Evolutionary conservation across 257 asterid species (phyloP).

Genomic region (Cruciata laevipes): DNA sequence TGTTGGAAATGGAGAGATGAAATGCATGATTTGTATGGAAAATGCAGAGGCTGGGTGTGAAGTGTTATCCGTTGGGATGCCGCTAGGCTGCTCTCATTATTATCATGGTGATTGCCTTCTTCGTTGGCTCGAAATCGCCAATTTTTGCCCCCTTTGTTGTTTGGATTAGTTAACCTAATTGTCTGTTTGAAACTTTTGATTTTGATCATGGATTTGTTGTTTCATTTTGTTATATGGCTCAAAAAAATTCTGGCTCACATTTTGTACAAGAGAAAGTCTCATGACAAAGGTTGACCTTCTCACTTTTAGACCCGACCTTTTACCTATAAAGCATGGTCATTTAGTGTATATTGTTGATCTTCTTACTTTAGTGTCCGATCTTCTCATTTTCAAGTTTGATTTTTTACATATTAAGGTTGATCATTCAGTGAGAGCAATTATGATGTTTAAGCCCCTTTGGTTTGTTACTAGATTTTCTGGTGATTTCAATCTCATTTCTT

Average conservation of each 20-base stretch:
- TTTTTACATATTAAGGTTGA: no score
- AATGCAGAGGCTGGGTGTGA: not conserved
- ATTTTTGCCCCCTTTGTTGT: conserved; percentile 18
- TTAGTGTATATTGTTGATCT: no score
- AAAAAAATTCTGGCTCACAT: not conserved
- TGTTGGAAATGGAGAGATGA: conserved; percentile 6
- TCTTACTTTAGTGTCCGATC: no score
- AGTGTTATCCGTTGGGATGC: conserved; percentile 3
- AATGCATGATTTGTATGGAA: conserved; percentile 19
- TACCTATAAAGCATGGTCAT: no score
- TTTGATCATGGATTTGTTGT: not conserved
- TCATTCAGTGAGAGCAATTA: no score
- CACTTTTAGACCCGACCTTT: no score
- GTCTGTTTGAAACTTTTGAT: not conserved
- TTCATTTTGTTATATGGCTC: not conserved
- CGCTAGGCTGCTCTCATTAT: conserved; percentile 14
- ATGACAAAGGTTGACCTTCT: no score
- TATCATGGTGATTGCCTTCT: conserved; percentile 13
- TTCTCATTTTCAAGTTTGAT: no score
- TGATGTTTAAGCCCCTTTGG: no score
- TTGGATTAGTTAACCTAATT: not conserved
- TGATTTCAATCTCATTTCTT: no score
- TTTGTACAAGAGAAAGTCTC: no score
- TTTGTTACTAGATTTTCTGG: no score
- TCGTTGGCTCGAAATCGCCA: conserved; percentile 12